Base-by-base conservation (phyloP, 257 asterid species). In the Parsonsia alboflavescens region DNA sequence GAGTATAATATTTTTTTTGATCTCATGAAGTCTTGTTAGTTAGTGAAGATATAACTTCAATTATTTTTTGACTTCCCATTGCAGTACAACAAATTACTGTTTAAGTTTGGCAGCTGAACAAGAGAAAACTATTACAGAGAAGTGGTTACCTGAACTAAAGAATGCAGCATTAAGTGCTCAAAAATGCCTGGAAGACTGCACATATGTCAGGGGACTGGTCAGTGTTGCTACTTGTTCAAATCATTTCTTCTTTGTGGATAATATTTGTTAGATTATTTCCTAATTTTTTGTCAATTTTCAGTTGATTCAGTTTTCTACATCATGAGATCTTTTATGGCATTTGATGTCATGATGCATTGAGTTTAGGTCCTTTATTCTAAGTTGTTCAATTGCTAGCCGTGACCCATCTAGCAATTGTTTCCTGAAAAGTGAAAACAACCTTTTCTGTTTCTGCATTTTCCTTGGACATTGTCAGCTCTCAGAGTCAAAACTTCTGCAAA, bases 181-280 rank as follows among this genome's bases (percentile, higher is more conserved):
- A 77, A 91, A 91, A 82, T 91, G 90, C 81, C 86, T 92, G 30
- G 97, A 89, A 76, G 97, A 95, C 81, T 95, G 99, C 88, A 89
- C 83, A 80, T 91, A 92, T 73, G 99, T 92, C 80, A 75, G 91
- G 84, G 97, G 99, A 69, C 85, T 95, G 97, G 99, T 95, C 74
- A 92, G 97, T 88, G 70, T 74, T 73, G 45, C 70, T 44, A 65
- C 46, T 54, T 62, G 61, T 30, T 54, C 50, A 71, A 52, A 49
- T 49, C 49, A 59, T 44, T 74, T 73, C n/a, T 39, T 57, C 54
- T 48, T 56, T 57, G 24, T 41, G 49, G 61, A 66, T 48, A 65
- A 66, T 48, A 65, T 50, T n/a, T 54, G 36, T 22, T 10, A n/a
- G 22, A 54, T 54, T 54, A 54, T 54, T 54, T 54, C 61, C 61